phyloP scores from a whole-genome alignment of 2,329 filamentous ascomycete genomes.

The Alternaria sp. region DNA sequence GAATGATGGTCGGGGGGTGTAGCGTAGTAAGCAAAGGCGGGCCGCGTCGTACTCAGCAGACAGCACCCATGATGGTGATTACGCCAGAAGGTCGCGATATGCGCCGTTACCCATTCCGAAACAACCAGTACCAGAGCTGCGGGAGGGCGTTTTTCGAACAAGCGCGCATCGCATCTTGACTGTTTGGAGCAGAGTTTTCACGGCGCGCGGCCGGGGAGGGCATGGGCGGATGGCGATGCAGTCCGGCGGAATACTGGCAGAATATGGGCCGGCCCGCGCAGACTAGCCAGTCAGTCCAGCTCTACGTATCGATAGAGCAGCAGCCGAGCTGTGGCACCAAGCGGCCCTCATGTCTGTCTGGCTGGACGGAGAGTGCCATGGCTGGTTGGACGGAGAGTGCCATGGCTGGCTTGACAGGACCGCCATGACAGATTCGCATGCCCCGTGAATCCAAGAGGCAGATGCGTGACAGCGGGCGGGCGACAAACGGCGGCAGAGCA shows the following conservation, averaged over 20 bases:
- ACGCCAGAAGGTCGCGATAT: constrained; percentile 20
- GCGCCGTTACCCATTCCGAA: constrained; percentile 20
- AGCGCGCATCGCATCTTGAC: constrained; percentile 27
- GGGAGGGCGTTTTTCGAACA: constrained; percentile 18
- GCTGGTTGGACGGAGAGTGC: constrained; percentile 3
- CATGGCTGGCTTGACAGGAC: constrained; percentile 1
- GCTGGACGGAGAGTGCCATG: constrained; percentile 1
- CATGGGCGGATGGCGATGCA: constrained; percentile 33
- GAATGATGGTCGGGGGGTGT: constrained; percentile 11
- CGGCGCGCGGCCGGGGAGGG: constrained; percentile 19
- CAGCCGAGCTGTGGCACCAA: constrained; percentile 38
- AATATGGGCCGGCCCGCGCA: constrained; percentile 46
- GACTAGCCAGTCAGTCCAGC: constrained; percentile 32
- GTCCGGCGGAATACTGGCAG: constrained; percentile 33
- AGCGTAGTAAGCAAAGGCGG: constrained; percentile 3
- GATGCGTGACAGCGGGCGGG: constrained; percentile 23
- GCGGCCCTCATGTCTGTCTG: constrained; percentile 9
- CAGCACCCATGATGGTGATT: constrained; percentile 27
- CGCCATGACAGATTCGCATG: background rate
- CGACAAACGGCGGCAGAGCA: constrained; percentile 32
- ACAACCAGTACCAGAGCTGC: constrained; percentile 7
- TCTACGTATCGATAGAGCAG: constrained; percentile 32
- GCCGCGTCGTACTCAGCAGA: constrained; percentile 26
- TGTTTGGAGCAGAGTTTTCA: constrained; percentile 41
- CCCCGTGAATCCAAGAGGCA: constrained; percentile 12